A percentile compares a stretch with the other conserved stretches of the same genome.
Conservation (phyloP, 2,329 filamentous ascomycete species). For the Calonectria crousiana region DNA sequence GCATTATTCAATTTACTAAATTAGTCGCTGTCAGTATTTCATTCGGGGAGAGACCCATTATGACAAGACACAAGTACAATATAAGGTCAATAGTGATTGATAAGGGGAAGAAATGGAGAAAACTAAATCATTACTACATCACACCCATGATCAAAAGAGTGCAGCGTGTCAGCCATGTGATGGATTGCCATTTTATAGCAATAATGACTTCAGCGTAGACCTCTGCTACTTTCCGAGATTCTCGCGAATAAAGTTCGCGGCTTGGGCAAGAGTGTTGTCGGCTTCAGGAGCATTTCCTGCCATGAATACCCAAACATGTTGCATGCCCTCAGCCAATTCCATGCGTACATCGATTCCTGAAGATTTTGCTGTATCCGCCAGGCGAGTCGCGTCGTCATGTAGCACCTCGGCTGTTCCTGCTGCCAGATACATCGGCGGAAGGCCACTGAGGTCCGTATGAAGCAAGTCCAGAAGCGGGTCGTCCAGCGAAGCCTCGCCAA, state of each 20-base stretch:
- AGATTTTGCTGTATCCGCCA: background rate
- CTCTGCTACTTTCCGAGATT: background rate
- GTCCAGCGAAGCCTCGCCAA: background rate
- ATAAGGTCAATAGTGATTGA: too few relatives aligned
- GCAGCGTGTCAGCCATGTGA: background rate
- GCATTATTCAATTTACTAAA: background rate
- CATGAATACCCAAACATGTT: slow-evolving; percentile 11
- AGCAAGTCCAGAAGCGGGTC: slow-evolving; percentile 3
- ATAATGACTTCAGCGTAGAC: background rate
- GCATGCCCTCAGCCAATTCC: background rate
- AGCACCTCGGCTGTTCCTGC: background rate
- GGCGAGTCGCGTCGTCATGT: background rate
- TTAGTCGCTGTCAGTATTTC: too few relatives aligned
- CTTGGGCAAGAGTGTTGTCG: background rate
- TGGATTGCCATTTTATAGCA: background rate
- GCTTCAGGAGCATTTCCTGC: slow-evolving; percentile 1
- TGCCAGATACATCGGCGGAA: slow-evolving; percentile 3
- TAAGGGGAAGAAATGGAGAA: background rate
- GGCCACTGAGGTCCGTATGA: background rate
- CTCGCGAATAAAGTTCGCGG: background rate
- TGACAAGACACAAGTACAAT: too few relatives aligned
- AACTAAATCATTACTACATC: background rate
- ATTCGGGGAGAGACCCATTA: background rate
- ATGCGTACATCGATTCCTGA: background rate
- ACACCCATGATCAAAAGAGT: background rate